Base-by-base conservation (phyloP, 2,329 filamentous ascomycete genomes). In the Pseudogymnoascus sp. region DNA sequence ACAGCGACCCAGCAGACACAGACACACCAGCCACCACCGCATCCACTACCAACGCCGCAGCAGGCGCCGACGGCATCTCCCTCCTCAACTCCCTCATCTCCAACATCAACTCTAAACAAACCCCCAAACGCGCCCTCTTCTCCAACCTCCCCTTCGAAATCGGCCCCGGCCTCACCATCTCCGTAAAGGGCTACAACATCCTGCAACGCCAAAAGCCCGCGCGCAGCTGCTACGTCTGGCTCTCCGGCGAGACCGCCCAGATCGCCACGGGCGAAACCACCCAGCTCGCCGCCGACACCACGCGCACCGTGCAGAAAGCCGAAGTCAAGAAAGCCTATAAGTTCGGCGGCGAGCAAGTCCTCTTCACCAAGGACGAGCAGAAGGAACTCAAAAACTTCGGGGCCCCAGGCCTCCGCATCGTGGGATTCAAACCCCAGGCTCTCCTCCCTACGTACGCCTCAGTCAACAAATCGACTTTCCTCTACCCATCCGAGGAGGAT, bases 281-380 rank as follows among this genome's bases (percentile, higher is more conserved):
- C 1, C 84, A 87, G 63, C 81, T 92, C 62, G 88, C 91, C 3
- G 89, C 91, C 65, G 91, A 95, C 68, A 92, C 86, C 16, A 84
- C 88, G 2, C 82, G 87, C 38, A 84, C 85, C 0, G 85, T 97
- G 0, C 88, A 95, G 66, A 92, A 92, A 68, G 77, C 77, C 2
- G 92, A 97, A 69, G 83, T 95, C 19, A 89, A 89, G 64, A 97
- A 94, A 74, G 94, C 93, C 0, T 99, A 94, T 79, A 97, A 94
- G 69, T 97, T 97, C 71, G 94, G 93, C 11, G 92, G 91, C 39
- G 91, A 96, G 67, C 91, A 91, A 58, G 85, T 99, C 55, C 83
- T 88, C 59, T 99, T 99, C 73, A 87, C 87, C 0, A 83, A 87
- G 0, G 92, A 97, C 35, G 93, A 99, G 73, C 85, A 93, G 64